A percentile compares a stretch with the other conserved stretches of the same genome.
These are phyloP conservation scores for Larix kaempferi DNA, from an alignment of 75 land plant genomes.

Conservation along the genomic window DNA sequence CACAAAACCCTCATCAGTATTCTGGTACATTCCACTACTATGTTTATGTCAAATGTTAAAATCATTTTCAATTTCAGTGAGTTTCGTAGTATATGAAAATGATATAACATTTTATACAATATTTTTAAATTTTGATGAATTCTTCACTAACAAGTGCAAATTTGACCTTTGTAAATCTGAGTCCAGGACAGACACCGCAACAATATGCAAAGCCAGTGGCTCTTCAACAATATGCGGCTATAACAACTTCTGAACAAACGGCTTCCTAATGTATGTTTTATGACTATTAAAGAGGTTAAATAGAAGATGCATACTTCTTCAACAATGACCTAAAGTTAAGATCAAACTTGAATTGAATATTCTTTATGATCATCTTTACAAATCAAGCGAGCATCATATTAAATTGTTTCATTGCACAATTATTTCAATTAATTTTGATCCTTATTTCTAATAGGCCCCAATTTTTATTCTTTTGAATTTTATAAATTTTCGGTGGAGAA, in stretches of 20 bases:
- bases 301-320: too few relatives aligned
- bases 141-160: neutral
- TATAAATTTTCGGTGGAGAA: too few relatives aligned
- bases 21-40: neutral
- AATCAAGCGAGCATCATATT: too few relatives aligned
- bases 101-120: neutral
- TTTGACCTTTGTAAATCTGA: neutral
- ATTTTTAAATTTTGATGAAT: too few relatives aligned
- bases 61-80: neutral
- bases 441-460: too few relatives aligned
- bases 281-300: too few relatives aligned
- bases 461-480: too few relatives aligned
- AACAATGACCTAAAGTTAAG: too few relatives aligned
- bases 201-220: neutral
- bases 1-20: neutral
- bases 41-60: neutral
- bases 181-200: neutral
- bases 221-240: constrained; percentile 4
- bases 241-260: constrained; percentile 7
- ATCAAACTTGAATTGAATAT: too few relatives aligned
- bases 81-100: neutral
- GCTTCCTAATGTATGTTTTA: neutral
- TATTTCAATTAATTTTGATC: too few relatives aligned
- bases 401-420: too few relatives aligned
- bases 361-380: too few relatives aligned